Conservation (phyloP, 768 basidiomycete genomes). For the Pisolithus marmoratus region DNA sequence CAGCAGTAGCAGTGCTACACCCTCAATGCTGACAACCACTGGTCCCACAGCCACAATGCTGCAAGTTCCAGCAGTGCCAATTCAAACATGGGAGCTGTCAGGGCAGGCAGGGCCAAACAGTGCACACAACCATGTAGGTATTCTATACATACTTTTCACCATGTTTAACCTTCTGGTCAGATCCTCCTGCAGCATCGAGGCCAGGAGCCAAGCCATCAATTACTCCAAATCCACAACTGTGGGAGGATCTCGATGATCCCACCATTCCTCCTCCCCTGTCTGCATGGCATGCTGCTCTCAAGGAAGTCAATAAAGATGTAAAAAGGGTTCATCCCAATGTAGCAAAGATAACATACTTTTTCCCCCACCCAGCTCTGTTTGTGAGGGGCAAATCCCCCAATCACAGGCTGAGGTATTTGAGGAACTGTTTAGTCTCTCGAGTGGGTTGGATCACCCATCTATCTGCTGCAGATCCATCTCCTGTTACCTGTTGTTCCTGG, state of each 20-base stretch:
- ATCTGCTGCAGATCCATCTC: neutral
- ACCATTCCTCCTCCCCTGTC: neutral
- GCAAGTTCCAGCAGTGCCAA: too few relatives aligned
- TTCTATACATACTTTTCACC: neutral
- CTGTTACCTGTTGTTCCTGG: neutral
- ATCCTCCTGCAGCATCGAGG: neutral
- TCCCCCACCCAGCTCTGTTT: too few relatives aligned
- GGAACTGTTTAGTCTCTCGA: neutral
- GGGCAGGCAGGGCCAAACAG: neutral
- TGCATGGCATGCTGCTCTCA: too few relatives aligned
- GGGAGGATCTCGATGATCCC: neutral
- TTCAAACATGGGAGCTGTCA: neutral
- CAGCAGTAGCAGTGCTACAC: too few relatives aligned
- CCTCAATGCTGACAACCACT: too few relatives aligned
- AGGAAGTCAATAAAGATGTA: too few relatives aligned
- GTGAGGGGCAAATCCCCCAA: too few relatives aligned
- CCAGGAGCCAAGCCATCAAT: neutral
- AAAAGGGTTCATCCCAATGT: too few relatives aligned
- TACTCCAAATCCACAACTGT: neutral
- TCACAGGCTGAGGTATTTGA: too few relatives aligned
- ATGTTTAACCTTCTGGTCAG: neutral
- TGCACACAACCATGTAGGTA: neutral
- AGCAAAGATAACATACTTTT: too few relatives aligned
- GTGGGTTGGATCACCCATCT: neutral
- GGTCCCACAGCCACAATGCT: too few relatives aligned